phyloP scores from a whole-genome alignment of 139 green algal species.

The Yamagishiella unicocca region DNA sequence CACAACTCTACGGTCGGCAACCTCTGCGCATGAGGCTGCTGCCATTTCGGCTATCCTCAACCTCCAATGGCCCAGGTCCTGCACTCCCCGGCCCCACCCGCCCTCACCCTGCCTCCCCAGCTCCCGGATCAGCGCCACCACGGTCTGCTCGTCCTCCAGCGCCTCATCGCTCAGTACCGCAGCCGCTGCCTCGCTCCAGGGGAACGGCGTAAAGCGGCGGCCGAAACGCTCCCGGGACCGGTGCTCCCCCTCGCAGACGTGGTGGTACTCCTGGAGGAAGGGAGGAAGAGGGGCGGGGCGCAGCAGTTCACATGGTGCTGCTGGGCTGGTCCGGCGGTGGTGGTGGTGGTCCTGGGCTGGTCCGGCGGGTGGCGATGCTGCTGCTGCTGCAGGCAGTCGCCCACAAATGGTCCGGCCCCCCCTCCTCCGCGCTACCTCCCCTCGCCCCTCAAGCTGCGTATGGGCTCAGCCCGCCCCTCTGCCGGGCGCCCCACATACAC shows the following conservation, averaged over 20 bases:
- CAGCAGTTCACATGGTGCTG: not conserved
- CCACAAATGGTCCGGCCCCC: not conserved
- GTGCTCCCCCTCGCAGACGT: conserved; percentile 4
- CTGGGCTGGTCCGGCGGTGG: not conserved
- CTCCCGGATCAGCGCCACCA: conserved; percentile 20
- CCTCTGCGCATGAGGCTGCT: too few relatives aligned
- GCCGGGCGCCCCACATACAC: too few relatives aligned
- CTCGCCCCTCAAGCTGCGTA: not conserved
- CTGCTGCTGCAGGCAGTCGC: not conserved
- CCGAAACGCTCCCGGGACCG: conserved; percentile 4
- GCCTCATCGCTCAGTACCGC: conserved; percentile 33
- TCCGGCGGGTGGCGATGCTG: not conserved
- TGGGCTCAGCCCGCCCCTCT: too few relatives aligned
- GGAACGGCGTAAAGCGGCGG: not conserved
- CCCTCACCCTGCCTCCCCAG: conserved; percentile 37
- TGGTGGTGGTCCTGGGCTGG: not conserved
- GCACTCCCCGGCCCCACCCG: not conserved
- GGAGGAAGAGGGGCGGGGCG: not conserved
- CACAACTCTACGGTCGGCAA: too few relatives aligned
- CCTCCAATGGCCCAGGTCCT: not conserved
- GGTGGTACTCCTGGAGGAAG: conserved; percentile 9
- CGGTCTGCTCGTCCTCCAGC: conserved; percentile 13
- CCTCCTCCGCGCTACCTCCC: not conserved
- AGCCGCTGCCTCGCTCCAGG: not conserved
- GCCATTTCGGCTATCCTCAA: too few relatives aligned